Evolutionary conservation across 2,329 filamentous ascomycete genomes (phyloP).

Genomic region (Venturia carpophila): DNA sequence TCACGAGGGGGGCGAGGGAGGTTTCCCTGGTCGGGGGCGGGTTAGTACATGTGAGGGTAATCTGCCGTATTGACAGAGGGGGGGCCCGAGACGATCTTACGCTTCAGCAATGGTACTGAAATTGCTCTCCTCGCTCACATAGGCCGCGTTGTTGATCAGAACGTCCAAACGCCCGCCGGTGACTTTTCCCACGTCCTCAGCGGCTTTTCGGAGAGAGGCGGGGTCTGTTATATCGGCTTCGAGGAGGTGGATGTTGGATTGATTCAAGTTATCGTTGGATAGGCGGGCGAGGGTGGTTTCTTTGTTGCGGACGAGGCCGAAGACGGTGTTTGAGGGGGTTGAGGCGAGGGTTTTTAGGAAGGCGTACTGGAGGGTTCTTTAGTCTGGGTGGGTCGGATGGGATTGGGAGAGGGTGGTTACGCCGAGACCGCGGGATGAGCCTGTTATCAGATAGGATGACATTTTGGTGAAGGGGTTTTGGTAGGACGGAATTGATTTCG

Average conservation of each 20-base stretch:
- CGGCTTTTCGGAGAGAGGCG: constrained; percentile 31
- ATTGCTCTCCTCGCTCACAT: constrained; percentile 19
- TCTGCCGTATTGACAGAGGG: no score
- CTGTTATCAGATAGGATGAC: constrained; percentile 29
- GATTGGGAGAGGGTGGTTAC: constrained; percentile 18
- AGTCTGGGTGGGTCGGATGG: background rate
- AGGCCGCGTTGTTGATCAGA: constrained; percentile 29
- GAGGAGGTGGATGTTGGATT: constrained; percentile 40
- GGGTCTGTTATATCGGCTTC: constrained; percentile 39
- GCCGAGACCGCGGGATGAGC: constrained; percentile 29
- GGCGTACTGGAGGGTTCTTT: constrained; percentile 24
- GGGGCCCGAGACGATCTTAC: constrained; percentile 13
- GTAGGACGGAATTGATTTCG: background rate
- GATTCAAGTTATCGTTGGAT: constrained; percentile 20
- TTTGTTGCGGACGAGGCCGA: constrained; percentile 31
- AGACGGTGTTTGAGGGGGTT: constrained; percentile 27
- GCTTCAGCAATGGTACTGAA: constrained; percentile 22
- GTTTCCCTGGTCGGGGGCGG: no score
- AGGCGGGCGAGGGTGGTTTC: constrained; percentile 21
- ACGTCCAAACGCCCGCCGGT: constrained; percentile 26
- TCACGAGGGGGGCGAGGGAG: no score
- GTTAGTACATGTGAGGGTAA: no score
- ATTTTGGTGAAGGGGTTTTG: constrained; percentile 20
- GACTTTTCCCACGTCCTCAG: constrained; percentile 22
- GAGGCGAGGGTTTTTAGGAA: constrained; percentile 28